Base-by-base conservation (phyloP, 805 yeast genomes). In the Yamadazyma takamatsuzukensis region DNA sequence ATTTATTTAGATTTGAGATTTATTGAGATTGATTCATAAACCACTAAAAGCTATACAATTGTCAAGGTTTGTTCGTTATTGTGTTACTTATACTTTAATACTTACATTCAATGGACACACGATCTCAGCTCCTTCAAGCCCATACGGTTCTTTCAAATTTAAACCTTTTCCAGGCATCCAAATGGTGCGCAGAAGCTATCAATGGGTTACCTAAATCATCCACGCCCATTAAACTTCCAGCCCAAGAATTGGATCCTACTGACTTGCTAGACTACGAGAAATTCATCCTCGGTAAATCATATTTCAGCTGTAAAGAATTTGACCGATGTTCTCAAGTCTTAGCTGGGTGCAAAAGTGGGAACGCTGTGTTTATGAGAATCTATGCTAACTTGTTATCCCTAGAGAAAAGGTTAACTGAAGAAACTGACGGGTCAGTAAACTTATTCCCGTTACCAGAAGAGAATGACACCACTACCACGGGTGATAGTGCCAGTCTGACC, bases 181-280 rank as follows among this genome's bases (percentile, higher is more conserved):
- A 85, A 61, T 88, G 95, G 95, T 69, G 64, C 36, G 79, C 86
- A 2, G 96, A 87, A 48, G 95, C 95, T 1, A 61, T 83, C 14
- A 72, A 70, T 45, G 94, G 90, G 0, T 58, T 83, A 28, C 33
- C 54, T n/a, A 10, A 13, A 10, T n/a, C 32, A n/a, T 12, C 42
- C 5, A 33, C 33, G 7, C 15, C 31, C 5, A 21, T 23, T 7
- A 38, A 29, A 13, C 9, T 18, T 6, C 39, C 49, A 6, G 10
- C 33, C 4, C 34, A 34, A 5, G 36, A 33, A n/a, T 32, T 47
- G 4, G 45, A 41, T 12, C 40, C 38, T 2, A 41, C 50, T 2
- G 78, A 77, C 36, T 48, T 54, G 30, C 25, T 38, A n/a, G 71
- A 66, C 36, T 58, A 53, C 28, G 70, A 73, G 36, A 59, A 61